Evolutionary conservation across 768 basidiomycete species (phyloP).

Genomic region (Rhizopogon vinicolor): DNA sequence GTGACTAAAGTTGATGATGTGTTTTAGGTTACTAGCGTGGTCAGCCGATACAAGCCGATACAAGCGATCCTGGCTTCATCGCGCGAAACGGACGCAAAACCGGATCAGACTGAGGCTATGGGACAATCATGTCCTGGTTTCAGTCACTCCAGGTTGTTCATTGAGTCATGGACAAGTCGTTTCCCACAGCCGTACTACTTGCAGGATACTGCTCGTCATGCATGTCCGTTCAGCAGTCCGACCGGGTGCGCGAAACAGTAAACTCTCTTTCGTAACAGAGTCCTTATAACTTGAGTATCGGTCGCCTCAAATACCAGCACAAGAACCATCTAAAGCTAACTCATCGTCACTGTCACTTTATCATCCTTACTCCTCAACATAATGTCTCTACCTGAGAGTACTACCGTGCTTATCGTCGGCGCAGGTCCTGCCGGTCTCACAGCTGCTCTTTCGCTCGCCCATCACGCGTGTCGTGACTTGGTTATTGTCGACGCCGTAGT

Average conservation of each 20-base stretch:
- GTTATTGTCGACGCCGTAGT: slow-evolving; percentile 32
- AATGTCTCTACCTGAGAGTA: neutral
- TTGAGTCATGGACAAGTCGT: neutral
- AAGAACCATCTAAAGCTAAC: neutral
- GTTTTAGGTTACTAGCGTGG: neutral
- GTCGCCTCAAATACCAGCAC: neutral
- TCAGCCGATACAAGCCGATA: neutral
- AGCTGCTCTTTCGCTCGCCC: slow-evolving; percentile 41
- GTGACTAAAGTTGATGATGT: neutral
- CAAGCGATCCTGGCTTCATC: too few relatives aligned
- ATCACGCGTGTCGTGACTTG: slow-evolving; percentile 25
- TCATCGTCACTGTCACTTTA: neutral
- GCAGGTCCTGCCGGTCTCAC: slow-evolving; percentile 47
- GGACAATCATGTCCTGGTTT: too few relatives aligned
- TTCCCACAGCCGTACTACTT: neutral
- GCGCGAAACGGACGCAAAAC: too few relatives aligned
- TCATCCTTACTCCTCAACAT: neutral
- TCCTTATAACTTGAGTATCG: neutral
- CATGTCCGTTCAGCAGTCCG: neutral
- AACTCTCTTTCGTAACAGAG: neutral
- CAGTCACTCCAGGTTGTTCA: neutral
- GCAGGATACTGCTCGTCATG: too few relatives aligned
- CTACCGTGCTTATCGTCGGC: slow-evolving; percentile 45
- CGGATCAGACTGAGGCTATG: too few relatives aligned
- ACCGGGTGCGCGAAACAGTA: neutral